phyloP scores from a whole-genome alignment of 2,329 filamentous ascomycete species.

The Capronia epimyces region DNA sequence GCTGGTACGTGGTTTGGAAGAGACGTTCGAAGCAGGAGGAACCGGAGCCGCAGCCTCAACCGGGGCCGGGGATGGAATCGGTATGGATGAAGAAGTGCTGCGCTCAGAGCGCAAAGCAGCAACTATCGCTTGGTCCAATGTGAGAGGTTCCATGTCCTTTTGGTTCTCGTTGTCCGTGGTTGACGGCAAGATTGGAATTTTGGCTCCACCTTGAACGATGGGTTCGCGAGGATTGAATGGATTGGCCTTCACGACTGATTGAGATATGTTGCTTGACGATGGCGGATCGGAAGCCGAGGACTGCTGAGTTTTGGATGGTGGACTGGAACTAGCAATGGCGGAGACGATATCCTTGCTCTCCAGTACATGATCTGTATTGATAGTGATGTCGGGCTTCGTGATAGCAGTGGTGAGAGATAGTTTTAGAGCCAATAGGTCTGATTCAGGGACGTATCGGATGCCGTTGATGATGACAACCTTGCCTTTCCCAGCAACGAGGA shows the following conservation, averaged over 20 bases:
- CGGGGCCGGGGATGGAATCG: not conserved
- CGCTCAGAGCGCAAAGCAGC: not conserved
- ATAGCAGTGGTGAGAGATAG: not conserved
- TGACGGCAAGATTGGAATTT: not conserved
- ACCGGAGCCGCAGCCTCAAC: not conserved
- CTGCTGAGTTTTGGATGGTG: not conserved
- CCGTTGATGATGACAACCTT: conserved; percentile 13
- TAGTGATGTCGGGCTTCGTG: not conserved
- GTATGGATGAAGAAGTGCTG: not conserved
- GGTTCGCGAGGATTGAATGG: conserved; percentile 16
- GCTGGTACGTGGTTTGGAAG: not conserved
- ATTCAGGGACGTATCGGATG: conserved; percentile 8
- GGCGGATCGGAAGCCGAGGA: not conserved
- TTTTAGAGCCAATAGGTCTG: conserved; percentile 8
- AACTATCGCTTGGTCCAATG: conserved; percentile 4
- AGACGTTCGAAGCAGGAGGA: not conserved
- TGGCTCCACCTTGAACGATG: not conserved
- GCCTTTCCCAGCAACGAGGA: conserved; percentile 3
- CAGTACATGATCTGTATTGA: too few species aligned
- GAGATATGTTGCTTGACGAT: not conserved
- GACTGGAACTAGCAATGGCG: not conserved
- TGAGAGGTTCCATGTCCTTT: not conserved
- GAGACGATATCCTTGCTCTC: not conserved
- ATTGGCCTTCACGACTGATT: not conserved
- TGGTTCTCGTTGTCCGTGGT: too few species aligned